These are phyloP conservation scores for Naematelia aurantialba DNA, from an alignment of 768 basidiomycete species.

Conservation along the genomic window DNA sequence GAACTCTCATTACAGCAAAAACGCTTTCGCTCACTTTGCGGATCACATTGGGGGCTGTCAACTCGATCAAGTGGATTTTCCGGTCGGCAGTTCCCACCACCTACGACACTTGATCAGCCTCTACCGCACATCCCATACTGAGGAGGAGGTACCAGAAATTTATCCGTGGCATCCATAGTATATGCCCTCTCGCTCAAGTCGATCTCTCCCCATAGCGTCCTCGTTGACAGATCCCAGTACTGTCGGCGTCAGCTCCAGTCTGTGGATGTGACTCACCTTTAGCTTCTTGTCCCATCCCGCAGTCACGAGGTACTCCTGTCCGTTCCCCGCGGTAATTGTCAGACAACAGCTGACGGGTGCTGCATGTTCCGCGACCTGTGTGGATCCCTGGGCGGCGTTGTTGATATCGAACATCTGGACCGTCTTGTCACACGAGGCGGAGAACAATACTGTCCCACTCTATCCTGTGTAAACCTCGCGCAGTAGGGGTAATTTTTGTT, in stretches of 20 bases:
- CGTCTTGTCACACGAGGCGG: slow-evolving; percentile 90
- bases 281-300: slow-evolving; percentile 98
- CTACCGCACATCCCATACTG: background rate
- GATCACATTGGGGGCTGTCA: slow-evolving; percentile 71
- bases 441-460: slow-evolving; percentile 88
- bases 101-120: slow-evolving; percentile 18
- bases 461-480: slow-evolving; percentile 47
- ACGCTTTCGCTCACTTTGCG: slow-evolving; percentile 66
- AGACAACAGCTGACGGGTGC: slow-evolving; percentile 77
- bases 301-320: slow-evolving; percentile 65
- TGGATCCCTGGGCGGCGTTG: slow-evolving; percentile 62
- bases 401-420: slow-evolving; percentile 88
- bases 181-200: slow-evolving; percentile 87
- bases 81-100: slow-evolving; percentile 92
- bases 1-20: too few species aligned
- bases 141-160: slow-evolving; percentile 57
- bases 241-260: slow-evolving; percentile 44
- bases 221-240: slow-evolving; percentile 87
- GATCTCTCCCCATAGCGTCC: slow-evolving; percentile 72
- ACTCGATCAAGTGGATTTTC: slow-evolving; percentile 83
- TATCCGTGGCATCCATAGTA: slow-evolving; percentile 73
- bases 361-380: slow-evolving; percentile 86
- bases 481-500: slow-evolving; percentile 11
- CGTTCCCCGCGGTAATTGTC: slow-evolving; percentile 69
- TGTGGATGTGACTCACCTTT: slow-evolving; percentile 59